Conservation (phyloP, 2,329 filamentous ascomycete species). For the Xylaria sp. region DNA sequence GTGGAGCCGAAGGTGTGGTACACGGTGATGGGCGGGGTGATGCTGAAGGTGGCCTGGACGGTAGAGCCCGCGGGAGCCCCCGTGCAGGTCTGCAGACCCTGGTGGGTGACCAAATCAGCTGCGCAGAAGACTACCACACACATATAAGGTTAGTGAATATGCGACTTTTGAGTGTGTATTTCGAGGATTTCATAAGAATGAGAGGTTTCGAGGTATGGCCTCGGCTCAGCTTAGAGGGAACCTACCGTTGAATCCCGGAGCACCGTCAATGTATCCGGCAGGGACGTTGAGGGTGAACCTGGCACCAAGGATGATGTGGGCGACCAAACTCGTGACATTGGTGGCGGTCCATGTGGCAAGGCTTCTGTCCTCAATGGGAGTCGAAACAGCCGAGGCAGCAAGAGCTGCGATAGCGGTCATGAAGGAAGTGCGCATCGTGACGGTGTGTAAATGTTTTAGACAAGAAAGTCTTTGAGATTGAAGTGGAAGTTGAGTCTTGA, state of each 20-base stretch:
- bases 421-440: conserved; percentile 20
- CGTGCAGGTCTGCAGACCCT: not conserved
- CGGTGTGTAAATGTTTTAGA: not conserved
- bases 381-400: conserved; percentile 13
- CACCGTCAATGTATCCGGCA: conserved; percentile 15
- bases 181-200: not conserved
- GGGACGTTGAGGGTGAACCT: conserved; percentile 7
- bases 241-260: conserved; percentile 16
- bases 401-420: conserved; percentile 3
- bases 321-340: conserved; percentile 1
- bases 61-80: conserved; percentile 12
- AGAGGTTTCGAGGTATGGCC: not conserved
- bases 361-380: not conserved
- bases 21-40: not conserved
- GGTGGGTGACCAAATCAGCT: not conserved
- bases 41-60: conserved; percentile 5
- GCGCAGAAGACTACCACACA: not conserved
- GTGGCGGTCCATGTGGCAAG: conserved; percentile 15
- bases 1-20: conserved; percentile 16
- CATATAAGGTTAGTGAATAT: not conserved
- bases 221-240: not conserved
- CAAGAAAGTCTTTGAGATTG: not conserved
- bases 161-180: not conserved
- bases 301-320: not conserved
- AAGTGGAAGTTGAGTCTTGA: not conserved